Evolutionary conservation across 176 grass and related monocot genomes (phyloP).

Genomic region (Eleusine coracana): DNA sequence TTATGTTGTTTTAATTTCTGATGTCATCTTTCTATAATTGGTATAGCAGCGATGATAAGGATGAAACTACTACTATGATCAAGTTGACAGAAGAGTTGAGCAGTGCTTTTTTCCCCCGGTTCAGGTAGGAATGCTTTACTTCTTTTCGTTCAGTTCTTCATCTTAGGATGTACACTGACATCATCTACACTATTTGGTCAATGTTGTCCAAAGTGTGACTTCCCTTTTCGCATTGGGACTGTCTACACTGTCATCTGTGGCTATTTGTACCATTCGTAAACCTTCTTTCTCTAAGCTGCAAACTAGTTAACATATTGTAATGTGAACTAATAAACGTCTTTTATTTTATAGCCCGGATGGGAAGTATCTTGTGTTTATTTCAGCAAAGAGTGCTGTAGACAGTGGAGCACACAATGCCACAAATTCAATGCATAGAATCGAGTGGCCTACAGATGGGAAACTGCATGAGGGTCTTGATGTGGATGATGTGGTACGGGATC

Average conservation of each 20-base stretch:
- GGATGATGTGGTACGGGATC: constrained; percentile 62
- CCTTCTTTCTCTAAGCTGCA: neutral
- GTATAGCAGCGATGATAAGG: constrained; percentile 40
- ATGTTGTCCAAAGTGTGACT: neutral
- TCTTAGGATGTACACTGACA: neutral
- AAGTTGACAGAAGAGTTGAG: constrained; percentile 72
- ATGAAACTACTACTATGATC: constrained; percentile 33
- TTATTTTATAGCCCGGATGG: constrained; percentile 68
- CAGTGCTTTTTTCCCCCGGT: constrained; percentile 86
- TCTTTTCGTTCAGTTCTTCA: neutral
- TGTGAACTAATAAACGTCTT: constrained; percentile 33
- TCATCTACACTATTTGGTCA: neutral
- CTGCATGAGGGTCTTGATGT: constrained; percentile 50
- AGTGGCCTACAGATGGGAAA: constrained; percentile 63
- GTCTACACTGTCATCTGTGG: neutral
- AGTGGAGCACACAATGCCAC: constrained; percentile 86
- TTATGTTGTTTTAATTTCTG: constrained; percentile 37
- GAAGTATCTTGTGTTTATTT: constrained; percentile 80
- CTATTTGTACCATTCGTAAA: constrained; percentile 17
- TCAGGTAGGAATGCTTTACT: constrained; percentile 62
- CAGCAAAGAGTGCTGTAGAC: constrained; percentile 86
- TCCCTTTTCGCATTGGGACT: constrained; percentile 16
- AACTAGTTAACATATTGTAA: constrained; percentile 24
- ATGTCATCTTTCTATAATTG: constrained; percentile 38
- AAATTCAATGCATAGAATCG: constrained; percentile 79